Conservation (phyloP, 768 basidiomycete genomes). For the Leucosporidium creatinivorum region DNA sequence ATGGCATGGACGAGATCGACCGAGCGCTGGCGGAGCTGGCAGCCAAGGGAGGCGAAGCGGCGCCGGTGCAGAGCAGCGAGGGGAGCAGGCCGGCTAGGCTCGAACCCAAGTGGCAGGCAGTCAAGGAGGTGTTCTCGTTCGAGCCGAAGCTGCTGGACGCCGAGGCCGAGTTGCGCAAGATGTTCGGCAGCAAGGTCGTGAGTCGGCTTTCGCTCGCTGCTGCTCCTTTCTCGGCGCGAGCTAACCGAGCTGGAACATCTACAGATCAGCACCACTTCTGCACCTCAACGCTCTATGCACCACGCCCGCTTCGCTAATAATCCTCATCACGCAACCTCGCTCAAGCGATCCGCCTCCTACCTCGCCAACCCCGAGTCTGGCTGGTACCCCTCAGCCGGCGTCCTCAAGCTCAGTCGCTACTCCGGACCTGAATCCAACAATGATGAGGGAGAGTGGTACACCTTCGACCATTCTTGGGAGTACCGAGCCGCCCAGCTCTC, state of each 20-base stretch:
- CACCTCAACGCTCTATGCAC: slow-evolving; percentile 23
- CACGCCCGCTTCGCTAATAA: slow-evolving; percentile 36
- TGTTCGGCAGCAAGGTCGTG: slow-evolving; percentile 88
- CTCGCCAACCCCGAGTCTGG: slow-evolving; percentile 17
- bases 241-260: background rate
- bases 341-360: slow-evolving; percentile 17
- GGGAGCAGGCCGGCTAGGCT: background rate
- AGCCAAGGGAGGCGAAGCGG: slow-evolving; percentile 16
- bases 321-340: slow-evolving; percentile 33
- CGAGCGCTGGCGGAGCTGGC: slow-evolving; percentile 70
- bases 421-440: slow-evolving; percentile 11
- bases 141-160: slow-evolving; percentile 73
- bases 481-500: slow-evolving; percentile 59
- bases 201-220: slow-evolving; percentile 38
- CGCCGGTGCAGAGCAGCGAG: background rate
- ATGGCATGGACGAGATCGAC: slow-evolving; percentile 74
- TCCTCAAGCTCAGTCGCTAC: slow-evolving; percentile 43
- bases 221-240: slow-evolving; percentile 37
- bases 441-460: slow-evolving; percentile 67
- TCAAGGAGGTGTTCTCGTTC: slow-evolving; percentile 57
- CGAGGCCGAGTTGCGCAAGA: slow-evolving; percentile 82
- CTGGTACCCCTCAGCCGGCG: slow-evolving; percentile 55
- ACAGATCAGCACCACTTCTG: slow-evolving; percentile 7
- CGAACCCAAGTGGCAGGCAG: slow-evolving; percentile 19
- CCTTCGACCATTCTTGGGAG: slow-evolving; percentile 72